phyloP scores from a whole-genome alignment of 352 stramenopile genomes.

The Thalassiosira pacifica region DNA sequence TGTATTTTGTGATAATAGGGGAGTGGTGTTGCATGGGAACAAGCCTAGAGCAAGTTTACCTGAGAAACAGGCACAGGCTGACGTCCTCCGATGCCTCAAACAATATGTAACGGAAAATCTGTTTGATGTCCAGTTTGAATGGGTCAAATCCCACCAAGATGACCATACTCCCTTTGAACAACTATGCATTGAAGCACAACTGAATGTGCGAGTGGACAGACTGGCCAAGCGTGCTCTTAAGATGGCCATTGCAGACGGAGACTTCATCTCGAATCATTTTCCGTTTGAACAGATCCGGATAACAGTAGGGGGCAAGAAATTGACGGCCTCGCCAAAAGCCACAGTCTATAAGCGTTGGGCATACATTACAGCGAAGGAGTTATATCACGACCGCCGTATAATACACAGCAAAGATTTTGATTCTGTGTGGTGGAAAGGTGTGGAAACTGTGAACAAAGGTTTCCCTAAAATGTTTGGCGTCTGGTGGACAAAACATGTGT shows the following conservation, averaged over 20 bases:
- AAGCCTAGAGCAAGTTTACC: background rate
- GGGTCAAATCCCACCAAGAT: conserved; percentile 44
- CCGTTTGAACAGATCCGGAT: conserved; percentile 37
- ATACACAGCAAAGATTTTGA: conserved; percentile 25
- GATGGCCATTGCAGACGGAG: background rate
- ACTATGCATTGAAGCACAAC: conserved; percentile 12
- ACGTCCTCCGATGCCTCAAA: conserved; percentile 46
- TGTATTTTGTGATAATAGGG: conserved; percentile 51
- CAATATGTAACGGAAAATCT: background rate
- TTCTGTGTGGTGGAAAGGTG: conserved; percentile 36
- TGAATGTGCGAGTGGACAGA: conserved; percentile 46
- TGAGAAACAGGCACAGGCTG: conserved; percentile 46
- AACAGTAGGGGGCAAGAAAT: background rate
- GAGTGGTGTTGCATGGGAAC: conserved; percentile 46
- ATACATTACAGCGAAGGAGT: background rate
- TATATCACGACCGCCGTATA: conserved; percentile 35
- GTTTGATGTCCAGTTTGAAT: conserved; percentile 7
- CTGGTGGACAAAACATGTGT: conserved; percentile 40
- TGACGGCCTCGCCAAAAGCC: conserved; percentile 19
- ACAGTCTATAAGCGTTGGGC: conserved; percentile 37
- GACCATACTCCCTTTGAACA: background rate
- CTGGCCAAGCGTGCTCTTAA: conserved; percentile 27
- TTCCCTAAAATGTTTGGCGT: conserved; percentile 30
- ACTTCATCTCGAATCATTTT: conserved; percentile 21
- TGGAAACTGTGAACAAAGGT: background rate